A percentile compares a stretch with the other conserved stretches of the same genome.
Conservation (phyloP, 352 stramenopile species). For the Globisporangium rhizosaccharum region DNA sequence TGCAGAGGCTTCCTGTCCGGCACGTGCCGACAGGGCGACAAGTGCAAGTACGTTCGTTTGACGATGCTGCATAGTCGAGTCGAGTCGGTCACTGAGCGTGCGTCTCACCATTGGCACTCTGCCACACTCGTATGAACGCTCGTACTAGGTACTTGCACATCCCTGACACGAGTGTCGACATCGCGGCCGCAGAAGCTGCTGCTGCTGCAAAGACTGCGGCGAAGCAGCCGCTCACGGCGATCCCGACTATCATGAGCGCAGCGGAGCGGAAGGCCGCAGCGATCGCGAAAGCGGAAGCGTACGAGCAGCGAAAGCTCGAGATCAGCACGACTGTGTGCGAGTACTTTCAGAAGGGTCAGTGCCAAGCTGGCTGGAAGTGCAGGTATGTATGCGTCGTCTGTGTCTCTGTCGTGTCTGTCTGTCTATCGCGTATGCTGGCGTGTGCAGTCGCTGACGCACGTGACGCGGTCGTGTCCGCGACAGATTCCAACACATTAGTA, state of each 20-base stretch:
- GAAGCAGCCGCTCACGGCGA: not conserved
- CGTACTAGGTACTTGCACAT: slow-evolving; percentile 3
- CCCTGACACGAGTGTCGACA: not conserved
- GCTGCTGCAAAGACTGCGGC: not conserved
- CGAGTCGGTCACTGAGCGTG: not conserved
- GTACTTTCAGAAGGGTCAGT: slow-evolving; percentile 51
- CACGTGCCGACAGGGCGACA: slow-evolving; percentile 50
- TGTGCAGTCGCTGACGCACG: not conserved
- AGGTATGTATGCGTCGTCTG: slow-evolving; percentile 10
- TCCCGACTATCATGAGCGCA: not conserved
- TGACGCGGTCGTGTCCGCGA: not conserved
- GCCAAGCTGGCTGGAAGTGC: slow-evolving; percentile 26
- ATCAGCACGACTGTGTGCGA: slow-evolving; percentile 28
- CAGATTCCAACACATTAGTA: not conserved
- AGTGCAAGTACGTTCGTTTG: slow-evolving; percentile 56
- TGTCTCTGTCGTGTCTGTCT: not conserved
- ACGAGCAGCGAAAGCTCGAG: slow-evolving; percentile 20
- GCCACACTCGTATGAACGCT: not conserved
- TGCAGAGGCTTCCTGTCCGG: slow-evolving; percentile 57
- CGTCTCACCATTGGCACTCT: not conserved
- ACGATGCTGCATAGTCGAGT: not conserved
- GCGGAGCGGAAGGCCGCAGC: not conserved
- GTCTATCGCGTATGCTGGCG: too few relatives aligned
- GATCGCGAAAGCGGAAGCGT: slow-evolving; percentile 11
- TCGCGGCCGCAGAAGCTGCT: not conserved